Base-by-base conservation (phyloP, 2,329 filamentous ascomycete species). In the Aspergillus quadrilineatus region DNA sequence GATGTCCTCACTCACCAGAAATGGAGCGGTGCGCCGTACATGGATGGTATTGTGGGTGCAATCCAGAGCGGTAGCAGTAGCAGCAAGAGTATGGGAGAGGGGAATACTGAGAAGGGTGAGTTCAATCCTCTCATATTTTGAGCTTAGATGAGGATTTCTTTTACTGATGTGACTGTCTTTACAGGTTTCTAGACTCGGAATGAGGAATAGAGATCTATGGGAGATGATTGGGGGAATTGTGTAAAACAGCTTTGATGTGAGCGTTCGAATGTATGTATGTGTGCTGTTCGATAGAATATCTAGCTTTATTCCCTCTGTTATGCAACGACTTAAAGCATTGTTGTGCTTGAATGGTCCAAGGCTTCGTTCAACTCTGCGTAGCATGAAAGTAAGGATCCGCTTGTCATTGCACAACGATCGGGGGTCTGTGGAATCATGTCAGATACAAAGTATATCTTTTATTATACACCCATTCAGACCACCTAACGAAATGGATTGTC, bases 1-100 rank as follows among this genome's bases (percentile, higher is more conserved):
- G 92, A 97, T 67, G 92, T 96, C n/a, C 79, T 96, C 62, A 96
- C 91, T 39, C 92, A 97, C 73, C 92, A 97, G 80, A 95, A 94
- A 60, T 83, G 81, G 81, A 88, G 85, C 63, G 86, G 86, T 30
- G 86, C 86, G 0, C 76, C 77, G 2, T 88, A 96, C 71, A 89
- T 97, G 64, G 92, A 97, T 72, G 92, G 92, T 2, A 93, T 97
- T 46, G 72, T 97, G 32, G 92, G 92, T 0, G 87, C 89, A 4
- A 95, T 97, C 50, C 91, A 96, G 76, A 96, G 90, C 67, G 93
- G 92, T 22, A 96, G 89, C 76, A 92, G 88, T 55, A 87, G 89
- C 53, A 95, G 85, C 72, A 92, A 86, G 83, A 94, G 90, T 73
- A 96, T 97, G 93, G 93, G 93, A 0, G 89, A 93, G 46, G 93